Percentiles rank a stretch among this genome's conserved stretches.
Conservation (phyloP, 176 grass and related monocot species). For the Paspalum vaginatum region DNA sequence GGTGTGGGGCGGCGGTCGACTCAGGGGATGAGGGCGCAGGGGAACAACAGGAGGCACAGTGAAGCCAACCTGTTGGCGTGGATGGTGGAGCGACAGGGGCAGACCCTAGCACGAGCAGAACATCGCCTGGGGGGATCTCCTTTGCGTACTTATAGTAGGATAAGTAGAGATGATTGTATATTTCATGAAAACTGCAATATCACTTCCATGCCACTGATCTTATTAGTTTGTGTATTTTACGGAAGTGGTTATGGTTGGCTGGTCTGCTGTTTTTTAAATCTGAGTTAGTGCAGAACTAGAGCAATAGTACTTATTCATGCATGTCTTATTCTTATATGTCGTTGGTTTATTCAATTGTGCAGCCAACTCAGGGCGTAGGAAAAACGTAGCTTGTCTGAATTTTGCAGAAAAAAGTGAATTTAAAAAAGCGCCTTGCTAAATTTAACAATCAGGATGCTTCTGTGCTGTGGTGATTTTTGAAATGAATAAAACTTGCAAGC, state of each 20-base stretch:
- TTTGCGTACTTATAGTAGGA: too few relatives aligned
- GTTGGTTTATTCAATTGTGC: neutral
- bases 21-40: too few relatives aligned
- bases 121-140: too few relatives aligned
- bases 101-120: too few relatives aligned
- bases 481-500: neutral
- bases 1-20: too few relatives aligned
- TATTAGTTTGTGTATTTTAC: neutral
- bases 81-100: too few relatives aligned
- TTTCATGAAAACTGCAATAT: neutral
- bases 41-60: too few relatives aligned
- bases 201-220: neutral
- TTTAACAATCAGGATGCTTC: neutral
- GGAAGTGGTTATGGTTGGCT: neutral
- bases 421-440: neutral
- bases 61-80: too few relatives aligned
- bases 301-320: neutral
- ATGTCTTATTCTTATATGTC: neutral
- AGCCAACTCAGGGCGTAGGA: neutral
- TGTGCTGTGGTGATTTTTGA: neutral
- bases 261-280: neutral
- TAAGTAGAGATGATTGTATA: neutral
- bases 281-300: conserved; percentile 15
- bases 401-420: neutral
- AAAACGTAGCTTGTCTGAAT: neutral